Percentiles rank a stretch among this genome's conserved stretches.
phyloP scores from a whole-genome alignment of 345 rosid genomes.

The Rhodamnia argentea region DNA sequence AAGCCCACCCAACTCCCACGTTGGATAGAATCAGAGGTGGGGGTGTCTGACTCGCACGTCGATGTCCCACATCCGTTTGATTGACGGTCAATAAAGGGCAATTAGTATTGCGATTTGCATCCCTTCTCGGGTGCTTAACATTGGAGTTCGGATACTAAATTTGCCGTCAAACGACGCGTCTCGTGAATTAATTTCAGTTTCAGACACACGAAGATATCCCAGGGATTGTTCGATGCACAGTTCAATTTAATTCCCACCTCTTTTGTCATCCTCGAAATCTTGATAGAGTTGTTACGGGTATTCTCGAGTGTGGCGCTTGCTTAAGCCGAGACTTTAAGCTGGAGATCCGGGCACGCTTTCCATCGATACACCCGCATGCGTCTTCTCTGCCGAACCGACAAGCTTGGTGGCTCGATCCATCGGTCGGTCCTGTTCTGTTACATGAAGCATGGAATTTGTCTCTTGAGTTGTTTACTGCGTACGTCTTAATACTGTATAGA shows the following conservation, averaged over 20 bases:
- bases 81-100: background rate
- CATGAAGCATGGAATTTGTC: background rate
- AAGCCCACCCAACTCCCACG: background rate
- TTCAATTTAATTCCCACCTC: background rate
- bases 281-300: background rate
- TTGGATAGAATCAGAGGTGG: background rate
- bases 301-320: background rate
- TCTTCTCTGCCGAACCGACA: background rate
- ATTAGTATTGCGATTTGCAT: background rate
- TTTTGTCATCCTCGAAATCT: no score
- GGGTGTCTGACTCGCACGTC: background rate
- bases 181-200: background rate
- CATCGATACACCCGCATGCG: background rate
- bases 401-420: background rate
- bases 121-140: background rate
- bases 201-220: background rate
- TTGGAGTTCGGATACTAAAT: background rate
- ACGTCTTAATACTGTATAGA: background rate
- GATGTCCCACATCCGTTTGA: background rate
- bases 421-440: background rate
- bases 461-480: background rate
- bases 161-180: background rate
- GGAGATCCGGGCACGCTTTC: background rate
- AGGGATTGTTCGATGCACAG: background rate
- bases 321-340: background rate